Evolutionary conservation across 768 basidiomycete genomes (phyloP).

Genomic region (Cubamyces lactineus): DNA sequence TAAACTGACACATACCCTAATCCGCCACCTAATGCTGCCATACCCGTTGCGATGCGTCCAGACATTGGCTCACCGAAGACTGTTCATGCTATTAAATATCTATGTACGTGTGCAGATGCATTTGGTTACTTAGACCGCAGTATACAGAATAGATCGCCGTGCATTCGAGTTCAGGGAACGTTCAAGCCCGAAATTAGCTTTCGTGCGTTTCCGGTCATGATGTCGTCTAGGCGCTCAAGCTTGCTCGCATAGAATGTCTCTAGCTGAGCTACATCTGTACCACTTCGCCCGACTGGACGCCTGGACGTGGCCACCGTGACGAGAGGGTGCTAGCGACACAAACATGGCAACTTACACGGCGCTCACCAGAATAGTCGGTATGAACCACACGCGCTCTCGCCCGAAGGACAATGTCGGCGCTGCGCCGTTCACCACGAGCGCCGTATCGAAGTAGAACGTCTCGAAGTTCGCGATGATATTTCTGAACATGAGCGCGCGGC

Average conservation of each 20-base stretch:
- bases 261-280: constrained; percentile 55
- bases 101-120: too few relatives aligned
- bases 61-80: not conserved
- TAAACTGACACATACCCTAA: not conserved
- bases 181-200: constrained; percentile 6
- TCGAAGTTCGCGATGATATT: constrained; percentile 72
- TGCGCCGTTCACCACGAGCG: constrained; percentile 58
- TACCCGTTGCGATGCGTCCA: constrained; percentile 3
- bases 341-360: not conserved
- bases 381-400: constrained; percentile 62
- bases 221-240: constrained; percentile 5
- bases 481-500: constrained; percentile 58
- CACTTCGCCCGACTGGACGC: constrained; percentile 58
- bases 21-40: not conserved
- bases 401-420: constrained; percentile 54
- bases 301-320: constrained; percentile 57
- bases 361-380: constrained; percentile 73
- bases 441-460: constrained; percentile 75
- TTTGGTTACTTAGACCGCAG: not conserved
- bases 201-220: constrained; percentile 9
- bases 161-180: not conserved
- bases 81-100: not conserved
- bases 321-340: too few relatives aligned
- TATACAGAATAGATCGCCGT: not conserved
- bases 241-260: constrained; percentile 50